A percentile compares a stretch with the other conserved stretches of the same genome.
These are phyloP conservation scores for Pleurozium schreberi DNA, from an alignment of 225 moss, liverwort and hornwort species.

Conservation along the genomic window DNA sequence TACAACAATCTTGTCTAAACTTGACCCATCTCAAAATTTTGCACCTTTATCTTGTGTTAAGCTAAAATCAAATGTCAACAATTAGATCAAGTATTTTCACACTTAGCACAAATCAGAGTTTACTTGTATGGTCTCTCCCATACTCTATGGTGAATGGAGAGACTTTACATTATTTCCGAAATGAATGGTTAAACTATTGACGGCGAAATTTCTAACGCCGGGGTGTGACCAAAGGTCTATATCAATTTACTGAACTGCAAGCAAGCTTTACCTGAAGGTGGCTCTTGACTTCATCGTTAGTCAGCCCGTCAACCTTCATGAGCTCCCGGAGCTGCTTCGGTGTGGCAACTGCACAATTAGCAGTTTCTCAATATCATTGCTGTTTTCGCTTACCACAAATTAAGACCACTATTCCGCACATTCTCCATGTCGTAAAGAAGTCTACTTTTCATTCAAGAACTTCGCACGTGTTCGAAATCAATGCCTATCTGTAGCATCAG, in stretches of 20 bases:
- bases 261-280: conserved; percentile 64
- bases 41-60: neutral
- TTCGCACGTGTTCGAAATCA: neutral
- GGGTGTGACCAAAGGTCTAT: neutral
- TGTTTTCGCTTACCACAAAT: neutral
- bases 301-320: conserved; percentile 97
- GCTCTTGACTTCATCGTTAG: conserved; percentile 98
- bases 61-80: neutral
- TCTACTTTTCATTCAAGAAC: neutral
- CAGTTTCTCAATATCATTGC: neutral
- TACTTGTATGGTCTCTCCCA: neutral
- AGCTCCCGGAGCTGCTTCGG: conserved; percentile 97
- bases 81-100: neutral
- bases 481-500: neutral
- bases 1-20: neutral
- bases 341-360: conserved; percentile 57
- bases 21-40: neutral
- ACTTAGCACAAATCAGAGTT: neutral
- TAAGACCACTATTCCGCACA: neutral
- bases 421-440: too few relatives aligned
- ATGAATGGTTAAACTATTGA: neutral
- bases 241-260: neutral
- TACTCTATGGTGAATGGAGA: neutral
- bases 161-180: neutral
- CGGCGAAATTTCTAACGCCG: too few relatives aligned